Evolutionary conservation across 2,329 filamentous ascomycete genomes (phyloP).

Genomic region (Capronia americana): DNA sequence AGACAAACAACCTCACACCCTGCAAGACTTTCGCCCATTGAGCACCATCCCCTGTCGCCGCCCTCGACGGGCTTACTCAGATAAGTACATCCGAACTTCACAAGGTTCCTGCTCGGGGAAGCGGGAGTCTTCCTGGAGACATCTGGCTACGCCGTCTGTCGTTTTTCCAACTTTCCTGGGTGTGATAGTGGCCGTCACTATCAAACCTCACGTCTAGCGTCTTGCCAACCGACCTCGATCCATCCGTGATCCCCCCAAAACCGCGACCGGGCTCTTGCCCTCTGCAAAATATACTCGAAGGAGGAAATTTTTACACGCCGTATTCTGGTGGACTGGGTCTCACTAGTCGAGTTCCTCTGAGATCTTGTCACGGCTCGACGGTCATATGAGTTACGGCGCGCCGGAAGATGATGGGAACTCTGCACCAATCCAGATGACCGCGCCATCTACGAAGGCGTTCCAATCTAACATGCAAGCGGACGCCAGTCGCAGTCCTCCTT

Average conservation of each 20-base stretch:
- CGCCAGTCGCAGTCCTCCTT: conserved; percentile 4
- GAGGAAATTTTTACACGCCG: not conserved
- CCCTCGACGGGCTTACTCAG: conserved; percentile 31
- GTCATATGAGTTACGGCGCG: conserved; percentile 32
- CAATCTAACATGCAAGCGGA: conserved; percentile 24
- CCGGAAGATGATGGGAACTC: conserved; percentile 35
- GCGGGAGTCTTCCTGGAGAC: conserved; percentile 1
- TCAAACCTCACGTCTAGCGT: not conserved
- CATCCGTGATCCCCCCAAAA: not conserved
- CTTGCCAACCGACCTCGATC: not conserved
- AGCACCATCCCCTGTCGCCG: conserved; percentile 16
- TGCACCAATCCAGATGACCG: conserved; percentile 31
- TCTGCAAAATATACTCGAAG: conserved; percentile 10
- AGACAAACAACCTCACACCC: conserved; percentile 4
- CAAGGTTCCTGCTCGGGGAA: conserved; percentile 10
- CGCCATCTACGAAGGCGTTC: conserved; percentile 23
- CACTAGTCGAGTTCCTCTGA: not conserved
- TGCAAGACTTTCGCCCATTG: not conserved
- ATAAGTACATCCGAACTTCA: conserved; percentile 5
- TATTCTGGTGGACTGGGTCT: not conserved
- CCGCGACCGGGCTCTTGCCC: not conserved
- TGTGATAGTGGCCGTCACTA: not conserved
- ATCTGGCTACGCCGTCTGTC: not conserved
- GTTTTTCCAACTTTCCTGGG: not conserved
- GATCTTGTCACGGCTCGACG: conserved; percentile 14